Evolutionary conservation across 768 basidiomycete genomes (phyloP).

Genomic region (Lenzites betulinus): DNA sequence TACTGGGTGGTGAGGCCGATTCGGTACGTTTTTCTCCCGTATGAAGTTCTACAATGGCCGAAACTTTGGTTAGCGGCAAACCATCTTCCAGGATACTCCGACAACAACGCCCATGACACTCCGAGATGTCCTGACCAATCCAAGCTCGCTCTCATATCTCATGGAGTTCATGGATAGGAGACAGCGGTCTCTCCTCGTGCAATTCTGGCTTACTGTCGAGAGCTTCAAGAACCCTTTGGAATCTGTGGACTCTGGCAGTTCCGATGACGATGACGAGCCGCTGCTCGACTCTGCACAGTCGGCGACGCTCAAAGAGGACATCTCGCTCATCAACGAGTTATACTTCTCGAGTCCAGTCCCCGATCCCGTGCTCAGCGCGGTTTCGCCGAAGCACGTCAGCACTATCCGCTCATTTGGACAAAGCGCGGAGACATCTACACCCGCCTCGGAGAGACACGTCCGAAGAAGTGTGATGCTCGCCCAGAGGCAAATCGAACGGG

Average conservation of each 20-base stretch:
- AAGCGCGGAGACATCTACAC: conserved; percentile 46
- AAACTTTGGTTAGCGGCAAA: conserved; percentile 37
- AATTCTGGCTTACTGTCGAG: conserved; percentile 98
- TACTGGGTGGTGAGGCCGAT: conserved; percentile 72
- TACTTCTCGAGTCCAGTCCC: conserved; percentile 72
- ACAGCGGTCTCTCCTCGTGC: conserved; percentile 79
- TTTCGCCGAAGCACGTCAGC: conserved; percentile 71
- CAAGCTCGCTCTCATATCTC: conserved; percentile 90
- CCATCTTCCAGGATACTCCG: conserved; percentile 32
- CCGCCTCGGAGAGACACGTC: conserved; percentile 53
- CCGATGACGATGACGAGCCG: conserved; percentile 63
- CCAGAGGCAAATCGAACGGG: conserved; percentile 82
- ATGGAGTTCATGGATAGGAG: conserved; percentile 99
- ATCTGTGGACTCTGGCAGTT: conserved; percentile 58
- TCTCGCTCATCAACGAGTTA: conserved; percentile 83
- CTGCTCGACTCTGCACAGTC: conserved; percentile 58
- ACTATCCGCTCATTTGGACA: conserved; percentile 69
- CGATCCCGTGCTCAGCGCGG: conserved; percentile 59
- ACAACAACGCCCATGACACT: conserved; percentile 57
- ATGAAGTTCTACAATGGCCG: not conserved
- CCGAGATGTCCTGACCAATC: conserved; percentile 83
- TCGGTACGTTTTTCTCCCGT: conserved; percentile 43
- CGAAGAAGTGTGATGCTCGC: conserved; percentile 80
- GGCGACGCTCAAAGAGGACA: conserved; percentile 79
- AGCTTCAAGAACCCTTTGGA: conserved; percentile 97